Conservation (phyloP, 768 basidiomycete genomes). For the Suillus paluster region DNA sequence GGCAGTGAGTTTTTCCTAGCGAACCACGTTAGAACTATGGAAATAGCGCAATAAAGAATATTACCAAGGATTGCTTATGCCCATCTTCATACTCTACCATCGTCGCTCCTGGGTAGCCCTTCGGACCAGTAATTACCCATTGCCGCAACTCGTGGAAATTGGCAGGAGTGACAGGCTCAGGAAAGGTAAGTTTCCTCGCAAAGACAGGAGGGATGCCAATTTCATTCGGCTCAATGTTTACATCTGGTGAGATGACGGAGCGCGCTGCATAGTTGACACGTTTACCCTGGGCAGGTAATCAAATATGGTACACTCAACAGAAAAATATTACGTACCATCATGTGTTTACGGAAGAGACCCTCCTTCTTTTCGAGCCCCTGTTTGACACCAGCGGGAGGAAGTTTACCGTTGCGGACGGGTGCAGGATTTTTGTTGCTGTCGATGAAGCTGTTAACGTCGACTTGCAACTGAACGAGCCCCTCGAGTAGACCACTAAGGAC, state of each 20-base stretch:
- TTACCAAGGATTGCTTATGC: conserved; percentile 78
- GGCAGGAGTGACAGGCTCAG: conserved; percentile 92
- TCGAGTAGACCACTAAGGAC: conserved; percentile 76
- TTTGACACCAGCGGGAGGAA: conserved; percentile 93
- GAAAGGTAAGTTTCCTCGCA: conserved; percentile 94
- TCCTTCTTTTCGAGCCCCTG: conserved; percentile 99
- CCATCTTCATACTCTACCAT: conserved; percentile 98
- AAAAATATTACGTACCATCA: conserved; percentile 76
- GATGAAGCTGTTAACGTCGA: conserved; percentile 96
- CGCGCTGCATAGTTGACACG: conserved; percentile 99
- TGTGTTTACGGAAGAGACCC: conserved; percentile 95
- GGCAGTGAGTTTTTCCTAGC: conserved; percentile 81
- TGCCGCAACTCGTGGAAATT: conserved; percentile 90
- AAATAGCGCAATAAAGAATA: conserved; percentile 7
- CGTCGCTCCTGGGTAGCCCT: conserved; percentile 88
- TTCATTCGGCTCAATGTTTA: conserved; percentile 98
- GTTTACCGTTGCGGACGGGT: conserved; percentile 82
- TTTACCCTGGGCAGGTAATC: conserved; percentile 71
- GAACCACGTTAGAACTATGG: conserved; percentile 8
- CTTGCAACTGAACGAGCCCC: conserved; percentile 85
- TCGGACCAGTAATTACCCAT: conserved; percentile 89
- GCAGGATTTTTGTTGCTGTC: conserved; percentile 95
- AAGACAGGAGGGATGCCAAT: conserved; percentile 98
- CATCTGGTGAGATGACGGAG: conserved; percentile 99
- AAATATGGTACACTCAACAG: conserved; percentile 4